phyloP scores from a whole-genome alignment of 2,329 filamentous ascomycete genomes.

The Nannizzia gypsea region DNA sequence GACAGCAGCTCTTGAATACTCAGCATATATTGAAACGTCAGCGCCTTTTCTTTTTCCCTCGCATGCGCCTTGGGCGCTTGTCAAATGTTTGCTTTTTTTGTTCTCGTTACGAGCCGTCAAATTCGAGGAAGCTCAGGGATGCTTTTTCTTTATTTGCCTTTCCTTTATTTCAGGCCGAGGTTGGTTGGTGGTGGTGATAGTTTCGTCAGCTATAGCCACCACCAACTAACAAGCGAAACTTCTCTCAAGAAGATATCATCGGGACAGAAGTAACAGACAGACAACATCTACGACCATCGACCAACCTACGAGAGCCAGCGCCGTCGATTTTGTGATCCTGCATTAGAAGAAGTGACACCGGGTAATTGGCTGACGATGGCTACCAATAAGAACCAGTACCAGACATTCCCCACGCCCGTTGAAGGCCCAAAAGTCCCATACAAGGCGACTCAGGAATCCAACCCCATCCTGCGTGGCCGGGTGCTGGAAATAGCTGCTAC shows the following conservation, averaged over 20 bases:
- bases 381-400: not conserved
- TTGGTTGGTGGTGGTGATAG: not conserved
- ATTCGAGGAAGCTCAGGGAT: not conserved
- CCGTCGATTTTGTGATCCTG: not conserved
- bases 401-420: slow-evolving; percentile 22
- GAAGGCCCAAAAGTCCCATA: slow-evolving; percentile 35
- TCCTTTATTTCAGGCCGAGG: no score
- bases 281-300: not conserved
- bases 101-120: not conserved
- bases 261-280: not conserved
- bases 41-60: not conserved
- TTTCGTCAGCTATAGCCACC: not conserved
- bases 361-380: not conserved
- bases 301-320: not conserved
- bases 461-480: slow-evolving; percentile 58
- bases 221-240: no score
- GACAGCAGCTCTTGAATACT: not conserved
- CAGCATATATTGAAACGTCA: not conserved
- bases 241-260: no score
- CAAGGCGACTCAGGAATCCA: slow-evolving; percentile 43
- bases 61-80: not conserved
- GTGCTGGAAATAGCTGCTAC: slow-evolving; percentile 50
- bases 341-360: not conserved
- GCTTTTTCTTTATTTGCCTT: no score
- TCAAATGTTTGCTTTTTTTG: not conserved